Evolutionary conservation across 2,329 filamentous ascomycete genomes (phyloP), one percentile per base, ranked within the genome.

Genomic region (Clarireedia monteithiana): DNA sequence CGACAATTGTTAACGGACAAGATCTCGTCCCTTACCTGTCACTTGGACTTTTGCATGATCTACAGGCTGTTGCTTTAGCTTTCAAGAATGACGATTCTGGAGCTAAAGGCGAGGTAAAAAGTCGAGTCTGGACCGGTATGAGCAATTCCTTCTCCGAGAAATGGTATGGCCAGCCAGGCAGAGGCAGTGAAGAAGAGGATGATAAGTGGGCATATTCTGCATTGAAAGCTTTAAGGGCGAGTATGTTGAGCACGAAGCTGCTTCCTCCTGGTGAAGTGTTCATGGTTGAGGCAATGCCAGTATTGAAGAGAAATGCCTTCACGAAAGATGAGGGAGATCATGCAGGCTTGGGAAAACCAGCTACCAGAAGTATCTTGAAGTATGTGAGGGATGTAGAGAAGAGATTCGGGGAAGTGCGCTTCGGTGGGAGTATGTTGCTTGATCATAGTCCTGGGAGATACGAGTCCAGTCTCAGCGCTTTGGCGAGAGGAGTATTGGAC

Each of bases 201-300:
- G 78, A 81, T 60, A 75, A 81, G 30, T 91, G 86, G 87, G 83
- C 84, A 0, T 83, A 83, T 66, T 78, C 83, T 0, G 81, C 85
- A 0, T 75, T 91, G 5, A 83, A 84, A 64, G 79, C 79, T 0
- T 70, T 91, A 15, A 77, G 87, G 2, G 80, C 80, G 3, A 82
- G 78, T 62, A 88, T 91, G 83, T 77, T 80, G 59, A 84, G 80
- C 51, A 74, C 79, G 34, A 90, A 90, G 65, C 75, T 91, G 2
- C 72, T 89, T 48, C 88, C 88, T 1, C 88, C 88, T 0, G 88
- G 88, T 1, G 87, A 91, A 67, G 84, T 91, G 0, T 90, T 91
- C 64, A 74, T 83, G 2, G 77, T 91, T 2, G 86, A 89, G 70
- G 85, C 78, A 24, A 83, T 82, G 66, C 76, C 77, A 7, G 86